Base-by-base conservation (phyloP, 331 rosid genomes). In the Arachis monticola region DNA sequence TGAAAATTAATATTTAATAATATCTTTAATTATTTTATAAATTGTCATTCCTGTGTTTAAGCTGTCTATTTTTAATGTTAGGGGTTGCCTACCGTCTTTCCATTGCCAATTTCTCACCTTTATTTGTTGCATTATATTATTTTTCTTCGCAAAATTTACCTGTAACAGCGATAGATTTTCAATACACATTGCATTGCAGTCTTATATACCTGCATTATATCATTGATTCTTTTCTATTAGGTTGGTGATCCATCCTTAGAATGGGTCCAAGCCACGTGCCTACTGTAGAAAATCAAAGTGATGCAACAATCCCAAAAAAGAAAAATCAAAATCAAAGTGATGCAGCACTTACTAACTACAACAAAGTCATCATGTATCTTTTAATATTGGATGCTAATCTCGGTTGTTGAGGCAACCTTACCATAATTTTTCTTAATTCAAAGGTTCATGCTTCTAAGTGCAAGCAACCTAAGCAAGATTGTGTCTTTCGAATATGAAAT, bases 401-500 rank as follows among this genome's bases (percentile, higher is more conserved):
- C 8, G 62, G 78, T 73, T 61, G 78, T 73, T 73, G 70, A 14
- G 50, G 52, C 70, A 61, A 73, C 69, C 69, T 8, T 47, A 61
- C 69, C 69, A 47, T 9, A 47, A 60, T 35, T 47, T 55, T 61
- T 73, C 45, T 62, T 63, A 51, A 51, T 50, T 35, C 55, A 63
- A 50, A 56, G n/a, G 31, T 9, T 22, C 66, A 44, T 44, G 59
- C 73, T 55, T 73, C 58, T 1, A 73, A 32, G 10, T 42, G 0
- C 57, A 74, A 69, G 72, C 73, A 51, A 53, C 55, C 46, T 51
- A 6, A 51, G 46, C 10, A 35, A 51, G 10, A 76, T 57, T 67
- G 48, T 60, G 38, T 68, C 42, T 47, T 74, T 14, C 14, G 10
- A 76, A 51, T 65, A 44, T 59, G 60, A 64, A 45, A 10, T 11